Conservation (phyloP, 306 rosid genomes). For the Glycine tomentella region DNA sequence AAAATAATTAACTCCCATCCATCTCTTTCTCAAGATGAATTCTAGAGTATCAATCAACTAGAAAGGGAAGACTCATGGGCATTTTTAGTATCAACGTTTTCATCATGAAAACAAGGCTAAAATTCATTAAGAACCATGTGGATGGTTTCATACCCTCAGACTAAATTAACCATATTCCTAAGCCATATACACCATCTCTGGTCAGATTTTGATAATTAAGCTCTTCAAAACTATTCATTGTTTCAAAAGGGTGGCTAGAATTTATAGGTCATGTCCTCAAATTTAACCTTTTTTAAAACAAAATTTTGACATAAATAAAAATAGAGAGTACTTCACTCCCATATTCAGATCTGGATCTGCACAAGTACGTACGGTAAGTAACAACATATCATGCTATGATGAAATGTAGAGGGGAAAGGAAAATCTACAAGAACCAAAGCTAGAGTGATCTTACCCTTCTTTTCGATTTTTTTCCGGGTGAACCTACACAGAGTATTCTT, state of each 20-base stretch:
- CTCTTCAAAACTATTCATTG: conserved; percentile 5
- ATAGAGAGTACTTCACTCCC: not conserved
- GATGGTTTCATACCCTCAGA: not conserved
- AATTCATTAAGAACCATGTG: not conserved
- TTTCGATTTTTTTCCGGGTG: not conserved
- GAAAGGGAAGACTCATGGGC: no score
- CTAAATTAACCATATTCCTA: not conserved
- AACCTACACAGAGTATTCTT: no score
- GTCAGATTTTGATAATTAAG: not conserved
- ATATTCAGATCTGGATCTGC: conserved; percentile 39
- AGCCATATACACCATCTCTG: no score
- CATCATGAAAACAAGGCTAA: not conserved
- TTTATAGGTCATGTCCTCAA: not conserved
- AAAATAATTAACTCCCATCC: not conserved
- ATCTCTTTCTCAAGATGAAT: not conserved
- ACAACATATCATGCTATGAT: not conserved
- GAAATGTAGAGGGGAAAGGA: not conserved
- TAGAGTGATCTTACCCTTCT: not conserved
- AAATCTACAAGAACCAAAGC: conserved; percentile 19
- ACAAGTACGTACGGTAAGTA: not conserved
- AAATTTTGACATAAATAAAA: not conserved
- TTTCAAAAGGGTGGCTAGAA: conserved; percentile 6
- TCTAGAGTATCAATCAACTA: no score
- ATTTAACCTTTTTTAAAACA: not conserved
- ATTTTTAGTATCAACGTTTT: conserved; percentile 1